A percentile compares a stretch with the other conserved stretches of the same genome.
Conservation (phyloP, 2,329 filamentous ascomycete genomes). For the Trichoderma hamatum region DNA sequence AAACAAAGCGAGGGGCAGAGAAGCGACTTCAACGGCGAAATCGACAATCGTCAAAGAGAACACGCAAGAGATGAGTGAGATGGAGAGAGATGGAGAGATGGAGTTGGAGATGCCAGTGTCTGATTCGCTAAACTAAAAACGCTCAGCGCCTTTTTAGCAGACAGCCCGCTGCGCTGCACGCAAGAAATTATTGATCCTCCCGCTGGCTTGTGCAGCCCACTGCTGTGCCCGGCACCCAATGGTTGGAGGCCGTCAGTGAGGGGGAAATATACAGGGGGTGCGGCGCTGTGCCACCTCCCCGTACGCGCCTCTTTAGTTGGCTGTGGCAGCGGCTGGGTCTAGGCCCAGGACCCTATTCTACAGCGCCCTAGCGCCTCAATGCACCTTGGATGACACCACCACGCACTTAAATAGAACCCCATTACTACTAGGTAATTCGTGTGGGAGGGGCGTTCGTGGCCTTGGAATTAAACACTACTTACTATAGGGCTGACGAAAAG, state of each 20-base stretch:
- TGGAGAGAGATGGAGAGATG: not conserved
- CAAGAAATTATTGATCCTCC: not conserved
- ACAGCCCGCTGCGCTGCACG: not conserved
- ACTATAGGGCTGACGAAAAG: constrained; percentile 20
- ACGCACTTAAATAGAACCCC: not conserved
- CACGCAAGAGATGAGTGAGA: not conserved
- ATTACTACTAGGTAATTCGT: not conserved
- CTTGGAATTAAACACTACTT: not conserved
- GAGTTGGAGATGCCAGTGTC: constrained; percentile 4
- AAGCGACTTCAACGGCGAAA: not conserved
- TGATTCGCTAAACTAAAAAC: constrained; percentile 5
- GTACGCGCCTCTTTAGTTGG: not conserved
- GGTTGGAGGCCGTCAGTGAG: constrained; percentile 21
- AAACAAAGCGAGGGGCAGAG: not conserved
- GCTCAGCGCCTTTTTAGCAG: not conserved
- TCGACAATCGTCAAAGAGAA: not conserved
- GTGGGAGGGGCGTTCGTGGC: not conserved
- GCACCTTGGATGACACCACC: constrained; percentile 16
- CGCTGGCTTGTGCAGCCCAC: constrained; percentile 10
- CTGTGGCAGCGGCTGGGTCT: not conserved
- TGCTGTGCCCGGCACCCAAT: not conserved
- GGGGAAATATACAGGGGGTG: constrained; percentile 6
- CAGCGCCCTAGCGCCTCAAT: not conserved
- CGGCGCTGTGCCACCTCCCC: constrained; percentile 13
- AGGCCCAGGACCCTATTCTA: not conserved